A percentile compares a stretch with the other conserved stretches of the same genome.
phyloP scores from a whole-genome alignment of 441 rosid species.

The Brassica balearica region DNA sequence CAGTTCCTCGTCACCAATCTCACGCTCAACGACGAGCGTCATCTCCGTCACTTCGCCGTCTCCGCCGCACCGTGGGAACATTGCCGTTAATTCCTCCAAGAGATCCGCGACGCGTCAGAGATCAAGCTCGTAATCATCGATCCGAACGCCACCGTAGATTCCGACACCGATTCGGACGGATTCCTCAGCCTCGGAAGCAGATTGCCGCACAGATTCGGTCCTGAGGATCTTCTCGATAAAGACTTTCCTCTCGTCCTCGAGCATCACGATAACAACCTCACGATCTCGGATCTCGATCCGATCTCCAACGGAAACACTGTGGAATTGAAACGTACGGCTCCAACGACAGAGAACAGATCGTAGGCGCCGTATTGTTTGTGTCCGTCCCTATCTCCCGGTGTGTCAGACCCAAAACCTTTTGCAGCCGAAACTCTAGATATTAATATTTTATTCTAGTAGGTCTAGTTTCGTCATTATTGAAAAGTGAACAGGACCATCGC shows the following conservation, averaged over 20 bases:
- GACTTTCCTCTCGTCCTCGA: conserved; percentile 71
- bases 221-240: conserved; percentile 63
- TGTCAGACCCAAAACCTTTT: too few relatives aligned
- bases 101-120: conserved; percentile 71
- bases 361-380: conserved; percentile 81
- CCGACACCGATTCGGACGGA: conserved; percentile 35
- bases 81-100: conserved; percentile 95
- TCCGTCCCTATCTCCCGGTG: conserved; percentile 52
- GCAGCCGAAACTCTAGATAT: too few relatives aligned
- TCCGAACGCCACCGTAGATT: conserved; percentile 32
- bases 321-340: conserved; percentile 44
- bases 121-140: conserved; percentile 57
- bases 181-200: conserved; percentile 52
- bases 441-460: too few relatives aligned
- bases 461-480: too few relatives aligned
- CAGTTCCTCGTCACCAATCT: conserved; percentile 30
- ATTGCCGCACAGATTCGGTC: conserved; percentile 81
- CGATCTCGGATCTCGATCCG: conserved; percentile 22
- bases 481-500: too few relatives aligned
- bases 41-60: conserved; percentile 57
- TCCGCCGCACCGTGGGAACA: conserved; percentile 97
- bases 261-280: conserved; percentile 53
- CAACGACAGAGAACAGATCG: conserved; percentile 79
- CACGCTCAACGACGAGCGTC: conserved; percentile 46
- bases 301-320: neutral